Evolutionary conservation across 805 yeast genomes (phyloP).

Genomic region (Zygotorulaspora sp.): DNA sequence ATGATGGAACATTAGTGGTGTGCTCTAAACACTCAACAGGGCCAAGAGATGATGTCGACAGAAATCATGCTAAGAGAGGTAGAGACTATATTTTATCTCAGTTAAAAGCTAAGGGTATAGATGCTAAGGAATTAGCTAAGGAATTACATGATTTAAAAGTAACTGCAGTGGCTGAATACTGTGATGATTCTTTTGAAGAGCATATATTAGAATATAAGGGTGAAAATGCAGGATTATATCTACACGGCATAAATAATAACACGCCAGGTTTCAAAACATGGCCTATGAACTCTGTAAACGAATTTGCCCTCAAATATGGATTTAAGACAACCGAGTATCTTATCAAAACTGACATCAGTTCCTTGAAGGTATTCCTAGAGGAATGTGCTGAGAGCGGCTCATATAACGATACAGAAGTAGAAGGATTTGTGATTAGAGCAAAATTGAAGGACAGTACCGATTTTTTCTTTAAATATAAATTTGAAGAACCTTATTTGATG

Average conservation of each 20-base stretch:
- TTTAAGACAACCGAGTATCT: conserved; percentile 56
- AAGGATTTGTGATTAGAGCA: conserved; percentile 90
- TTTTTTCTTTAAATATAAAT: conserved; percentile 78
- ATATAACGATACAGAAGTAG: conserved; percentile 68
- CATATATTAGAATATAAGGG: conserved; percentile 74
- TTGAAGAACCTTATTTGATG: conserved; percentile 90
- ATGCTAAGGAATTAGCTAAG: conserved; percentile 50
- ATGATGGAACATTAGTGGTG: conserved; percentile 72
- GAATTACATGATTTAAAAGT: conserved; percentile 46
- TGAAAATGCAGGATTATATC: conserved; percentile 71
- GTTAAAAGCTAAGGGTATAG: conserved; percentile 39
- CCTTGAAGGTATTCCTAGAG: conserved; percentile 50
- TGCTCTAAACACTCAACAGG: conserved; percentile 94
- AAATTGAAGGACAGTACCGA: conserved; percentile 24
- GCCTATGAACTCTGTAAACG: conserved; percentile 53
- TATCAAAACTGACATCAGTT: conserved; percentile 36
- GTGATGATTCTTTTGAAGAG: conserved; percentile 92
- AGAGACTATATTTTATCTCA: conserved; percentile 53
- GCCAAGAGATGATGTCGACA: conserved; percentile 44
- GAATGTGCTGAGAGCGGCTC: conserved; percentile 61
- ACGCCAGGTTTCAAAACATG: conserved; percentile 57
- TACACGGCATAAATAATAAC: conserved; percentile 84
- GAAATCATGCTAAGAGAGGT: conserved; percentile 76
- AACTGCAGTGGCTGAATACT: conserved; percentile 89
- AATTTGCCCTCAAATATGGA: conserved; percentile 65